Conservation (phyloP, 306 rosid species). For the Carpinus fangiana region DNA sequence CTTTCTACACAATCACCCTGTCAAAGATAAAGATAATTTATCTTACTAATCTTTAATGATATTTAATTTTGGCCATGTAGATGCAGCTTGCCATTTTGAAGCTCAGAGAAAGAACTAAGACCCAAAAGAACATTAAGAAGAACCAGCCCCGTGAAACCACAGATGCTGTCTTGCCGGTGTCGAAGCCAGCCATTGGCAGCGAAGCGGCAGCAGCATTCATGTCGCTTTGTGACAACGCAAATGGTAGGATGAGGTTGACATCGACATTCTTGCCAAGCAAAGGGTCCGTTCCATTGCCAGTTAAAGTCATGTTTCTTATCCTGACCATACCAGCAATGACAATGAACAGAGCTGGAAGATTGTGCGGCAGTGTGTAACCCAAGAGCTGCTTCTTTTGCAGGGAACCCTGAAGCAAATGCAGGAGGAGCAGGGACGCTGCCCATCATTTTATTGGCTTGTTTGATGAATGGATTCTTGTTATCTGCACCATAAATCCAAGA, state of each 20-base stretch:
- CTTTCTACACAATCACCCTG: too few relatives aligned
- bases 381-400: constrained; percentile 57
- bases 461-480: constrained; percentile 43
- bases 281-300: constrained; percentile 56
- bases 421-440: constrained; percentile 80
- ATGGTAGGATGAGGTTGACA: constrained; percentile 44
- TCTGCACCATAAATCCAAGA: constrained; percentile 38
- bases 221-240: constrained; percentile 38
- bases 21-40: too few relatives aligned
- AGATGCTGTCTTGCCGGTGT: constrained; percentile 56
- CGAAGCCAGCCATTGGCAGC: constrained; percentile 41
- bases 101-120: constrained; percentile 64
- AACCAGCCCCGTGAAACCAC: constrained; percentile 64
- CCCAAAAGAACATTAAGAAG: constrained; percentile 61
- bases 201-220: constrained; percentile 35
- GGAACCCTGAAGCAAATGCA: constrained; percentile 75
- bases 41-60: too few relatives aligned
- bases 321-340: constrained; percentile 84
- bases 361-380: constrained; percentile 50
- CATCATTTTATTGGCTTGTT: constrained; percentile 55
- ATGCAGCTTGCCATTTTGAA: constrained; percentile 68
- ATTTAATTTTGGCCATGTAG: constrained; percentile 22
- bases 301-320: constrained; percentile 49
- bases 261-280: constrained; percentile 61
- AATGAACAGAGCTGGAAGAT: constrained; percentile 65